Evolutionary conservation across 257 asterid species (phyloP).

Genomic region (Gynochthodes officinalis): DNA sequence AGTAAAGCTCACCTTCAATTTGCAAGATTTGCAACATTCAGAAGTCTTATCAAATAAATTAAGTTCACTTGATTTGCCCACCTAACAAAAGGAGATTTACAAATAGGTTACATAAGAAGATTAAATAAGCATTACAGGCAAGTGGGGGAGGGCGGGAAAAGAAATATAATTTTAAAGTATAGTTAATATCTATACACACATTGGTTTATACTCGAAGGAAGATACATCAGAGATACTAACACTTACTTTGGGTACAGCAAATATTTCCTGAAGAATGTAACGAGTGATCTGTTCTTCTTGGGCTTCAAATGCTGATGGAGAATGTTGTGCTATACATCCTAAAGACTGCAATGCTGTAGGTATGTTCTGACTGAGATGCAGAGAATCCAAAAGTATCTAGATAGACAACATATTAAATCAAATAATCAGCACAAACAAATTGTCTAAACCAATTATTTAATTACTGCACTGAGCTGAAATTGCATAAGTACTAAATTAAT

Average conservation of each 20-base stretch:
- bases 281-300: slow-evolving; percentile 51
- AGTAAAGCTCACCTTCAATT: slow-evolving; percentile 57
- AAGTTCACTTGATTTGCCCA: slow-evolving; percentile 36
- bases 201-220: slow-evolving; percentile 5
- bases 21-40: slow-evolving; percentile 56
- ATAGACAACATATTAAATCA: slow-evolving; percentile 21
- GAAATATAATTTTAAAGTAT: background rate
- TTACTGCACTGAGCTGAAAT: slow-evolving; percentile 2
- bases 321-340: slow-evolving; percentile 80
- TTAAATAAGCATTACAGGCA: slow-evolving; percentile 1
- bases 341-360: slow-evolving; percentile 80
- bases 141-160: slow-evolving; percentile 15
- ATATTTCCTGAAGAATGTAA: slow-evolving; percentile 60
- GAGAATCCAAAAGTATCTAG: slow-evolving; percentile 64
- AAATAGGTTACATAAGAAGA: slow-evolving; percentile 20
- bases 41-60: slow-evolving; percentile 36
- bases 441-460: background rate
- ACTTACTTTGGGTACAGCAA: slow-evolving; percentile 56
- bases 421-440: slow-evolving; percentile 13
- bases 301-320: slow-evolving; percentile 51
- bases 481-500: background rate
- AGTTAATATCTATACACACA: background rate
- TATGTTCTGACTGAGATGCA: slow-evolving; percentile 46
- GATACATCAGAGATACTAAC: slow-evolving; percentile 12
- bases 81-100: slow-evolving; percentile 32